Evolutionary conservation across 352 stramenopile species (phyloP).

Genomic region (Phytophthora litchii): DNA sequence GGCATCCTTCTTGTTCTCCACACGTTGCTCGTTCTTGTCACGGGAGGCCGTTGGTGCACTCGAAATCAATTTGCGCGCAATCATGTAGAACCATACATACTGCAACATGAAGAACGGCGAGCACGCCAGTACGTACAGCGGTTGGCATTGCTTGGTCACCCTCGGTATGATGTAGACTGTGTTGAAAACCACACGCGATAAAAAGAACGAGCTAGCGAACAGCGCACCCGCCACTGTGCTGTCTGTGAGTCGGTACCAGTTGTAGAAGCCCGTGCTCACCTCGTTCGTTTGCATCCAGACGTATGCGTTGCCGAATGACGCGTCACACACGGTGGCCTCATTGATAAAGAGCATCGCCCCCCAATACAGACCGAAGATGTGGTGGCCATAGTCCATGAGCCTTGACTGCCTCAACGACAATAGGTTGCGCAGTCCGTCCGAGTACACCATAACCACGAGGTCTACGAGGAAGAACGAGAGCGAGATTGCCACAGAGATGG

Average conservation of each 20-base stretch:
- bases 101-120: slow-evolving; percentile 76
- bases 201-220: slow-evolving; percentile 70
- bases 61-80: slow-evolving; percentile 55
- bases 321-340: slow-evolving; percentile 57
- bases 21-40: slow-evolving; percentile 11
- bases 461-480: slow-evolving; percentile 78
- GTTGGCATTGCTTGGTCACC: slow-evolving; percentile 47
- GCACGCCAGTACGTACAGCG: slow-evolving; percentile 56
- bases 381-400: slow-evolving; percentile 77
- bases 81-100: slow-evolving; percentile 82
- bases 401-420: slow-evolving; percentile 47
- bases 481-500: slow-evolving; percentile 63
- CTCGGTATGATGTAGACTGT: slow-evolving; percentile 65
- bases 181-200: slow-evolving; percentile 76
- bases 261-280: slow-evolving; percentile 83
- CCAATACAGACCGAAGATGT: slow-evolving; percentile 72
- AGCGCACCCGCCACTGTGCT: slow-evolving; percentile 55
- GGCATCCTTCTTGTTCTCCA: slow-evolving; percentile 24
- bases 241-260: slow-evolving; percentile 78
- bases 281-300: slow-evolving; percentile 88
- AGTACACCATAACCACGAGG: slow-evolving; percentile 61
- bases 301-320: slow-evolving; percentile 68
- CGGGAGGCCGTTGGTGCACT: slow-evolving; percentile 1
- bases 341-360: slow-evolving; percentile 64
- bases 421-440: slow-evolving; percentile 50